Evolutionary conservation across 768 basidiomycete species (phyloP), one percentile per base, ranked within the genome.

Genomic region (Solioccasus polychromus): DNA sequence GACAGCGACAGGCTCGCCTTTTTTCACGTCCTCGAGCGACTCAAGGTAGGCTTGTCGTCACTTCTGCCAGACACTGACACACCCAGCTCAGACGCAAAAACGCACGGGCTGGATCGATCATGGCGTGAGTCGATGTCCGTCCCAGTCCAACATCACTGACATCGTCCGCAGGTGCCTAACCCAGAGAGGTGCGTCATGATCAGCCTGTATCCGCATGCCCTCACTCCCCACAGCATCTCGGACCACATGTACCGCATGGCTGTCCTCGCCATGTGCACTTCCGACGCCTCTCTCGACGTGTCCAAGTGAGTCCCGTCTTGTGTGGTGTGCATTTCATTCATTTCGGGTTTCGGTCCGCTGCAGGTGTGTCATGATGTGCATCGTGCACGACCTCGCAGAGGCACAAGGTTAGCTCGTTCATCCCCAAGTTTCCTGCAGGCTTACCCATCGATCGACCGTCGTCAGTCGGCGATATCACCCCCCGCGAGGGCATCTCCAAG

Each of bases 231-330:
- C 48, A 92, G 88, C 53, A 94, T 97, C 51, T 84, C 92, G 8
- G 95, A 98, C 65, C 94, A 97, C 59, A 97, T 96, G 95, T 90
- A 92, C 63, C 75, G 95, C 37, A 97, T 99, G 95, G 86, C 92
- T 2, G 63, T 97, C n/a, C 76, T 98, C 34, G 85, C 92, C 4
- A 85, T 99, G 81, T 87, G 92, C 49, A 78, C 81, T 5, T 83
- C 90, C 0, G 90, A 90, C 58, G 40, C 68, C n/a, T 74, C 71
- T 1, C 75, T 92, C 8, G 87, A 90, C 63, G 65, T 88, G 22
- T 64, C 86, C 57, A 86, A 85, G 90, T 90, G 48, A 41, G 78
- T 59, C 26, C 25, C 10, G 3, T 9, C 26, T 12, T 24, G 23
- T 20, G 11, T 11, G 26, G 26, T 26, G 7, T 26, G 26, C 11